Percentiles rank a stretch among this genome's conserved stretches.
Evolutionary conservation across 352 stramenopile species (phyloP).

Genomic region (Globisporangium cederbergense): DNA sequence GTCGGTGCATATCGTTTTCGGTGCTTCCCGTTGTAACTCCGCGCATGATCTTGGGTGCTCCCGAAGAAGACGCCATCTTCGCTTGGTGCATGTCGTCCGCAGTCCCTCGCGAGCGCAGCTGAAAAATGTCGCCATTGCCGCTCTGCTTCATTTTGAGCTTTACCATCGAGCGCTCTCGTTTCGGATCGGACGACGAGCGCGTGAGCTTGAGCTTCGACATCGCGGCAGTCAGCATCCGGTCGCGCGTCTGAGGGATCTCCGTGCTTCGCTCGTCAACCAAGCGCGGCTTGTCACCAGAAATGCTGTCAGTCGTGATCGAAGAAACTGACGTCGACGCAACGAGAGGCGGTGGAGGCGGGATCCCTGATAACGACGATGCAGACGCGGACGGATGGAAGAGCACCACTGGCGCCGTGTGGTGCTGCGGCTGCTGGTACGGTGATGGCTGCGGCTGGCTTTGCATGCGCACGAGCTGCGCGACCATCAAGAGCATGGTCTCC

Average conservation of each 20-base stretch:
- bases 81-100: slow-evolving; percentile 5
- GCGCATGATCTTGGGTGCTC: slow-evolving; percentile 57
- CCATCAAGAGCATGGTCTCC: slow-evolving; percentile 60
- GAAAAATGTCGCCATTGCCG: slow-evolving; percentile 49
- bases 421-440: slow-evolving; percentile 4
- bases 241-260: slow-evolving; percentile 10
- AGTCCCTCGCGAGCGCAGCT: slow-evolving; percentile 32
- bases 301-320: slow-evolving; percentile 21
- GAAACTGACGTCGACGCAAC: slow-evolving; percentile 30
- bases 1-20: slow-evolving; percentile 11
- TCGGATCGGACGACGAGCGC: slow-evolving; percentile 73
- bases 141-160: slow-evolving; percentile 59
- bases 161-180: slow-evolving; percentile 60
- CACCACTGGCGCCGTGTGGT: slow-evolving; percentile 9
- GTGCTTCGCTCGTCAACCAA: slow-evolving; percentile 23
- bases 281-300: slow-evolving; percentile 17
- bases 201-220: slow-evolving; percentile 63
- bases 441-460: slow-evolving; percentile 42
- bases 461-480: slow-evolving; percentile 54
- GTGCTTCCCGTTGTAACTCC: slow-evolving; percentile 63
- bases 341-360: slow-evolving; percentile 25
- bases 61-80: slow-evolving; percentile 14
- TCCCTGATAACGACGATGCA: not conserved
- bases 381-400: slow-evolving; percentile 12
- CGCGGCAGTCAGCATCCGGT: slow-evolving; percentile 39